phyloP scores from a whole-genome alignment of 2,329 filamentous ascomycete genomes.

The Colletotrichum liriopes region DNA sequence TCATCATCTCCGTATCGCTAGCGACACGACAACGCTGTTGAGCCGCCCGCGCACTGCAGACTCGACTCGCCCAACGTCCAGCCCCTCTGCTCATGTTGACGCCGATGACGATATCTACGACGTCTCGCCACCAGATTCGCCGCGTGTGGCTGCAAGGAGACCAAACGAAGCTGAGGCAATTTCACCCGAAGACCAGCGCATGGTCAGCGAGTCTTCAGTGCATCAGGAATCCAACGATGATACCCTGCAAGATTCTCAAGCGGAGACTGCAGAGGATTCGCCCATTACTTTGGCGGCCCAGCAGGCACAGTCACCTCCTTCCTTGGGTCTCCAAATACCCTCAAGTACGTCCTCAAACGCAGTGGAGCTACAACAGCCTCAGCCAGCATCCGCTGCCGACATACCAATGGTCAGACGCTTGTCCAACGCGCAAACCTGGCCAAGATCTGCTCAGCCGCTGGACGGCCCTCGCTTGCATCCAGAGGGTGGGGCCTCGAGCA shows the following conservation, averaged over 20 bases:
- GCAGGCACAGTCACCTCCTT: constrained; percentile 17
- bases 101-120: constrained; percentile 63
- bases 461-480: constrained; percentile 17
- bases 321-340: constrained; percentile 51
- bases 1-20: constrained; percentile 38
- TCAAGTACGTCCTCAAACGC: constrained; percentile 45
- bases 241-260: constrained; percentile 10
- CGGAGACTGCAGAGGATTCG: constrained; percentile 3
- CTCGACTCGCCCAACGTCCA: constrained; percentile 33
- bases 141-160: constrained; percentile 46
- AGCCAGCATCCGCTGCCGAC: constrained; percentile 20
- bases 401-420: constrained; percentile 47
- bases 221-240: constrained; percentile 6
- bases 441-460: constrained; percentile 52
- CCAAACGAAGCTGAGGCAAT: constrained; percentile 11
- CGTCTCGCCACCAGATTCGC: constrained; percentile 63
- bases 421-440: constrained; percentile 64
- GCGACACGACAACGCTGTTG: constrained; percentile 36
- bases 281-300: background rate
- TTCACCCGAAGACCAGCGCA: constrained; percentile 14
- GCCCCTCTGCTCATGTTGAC: constrained; percentile 41
- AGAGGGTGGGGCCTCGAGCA: constrained; percentile 33
- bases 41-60: constrained; percentile 38
- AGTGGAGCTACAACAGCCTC: constrained; percentile 19
- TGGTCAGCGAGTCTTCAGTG: constrained; percentile 18